Conservation (phyloP, 2,329 filamentous ascomycete genomes). For the Diaporthe australafricana region DNA sequence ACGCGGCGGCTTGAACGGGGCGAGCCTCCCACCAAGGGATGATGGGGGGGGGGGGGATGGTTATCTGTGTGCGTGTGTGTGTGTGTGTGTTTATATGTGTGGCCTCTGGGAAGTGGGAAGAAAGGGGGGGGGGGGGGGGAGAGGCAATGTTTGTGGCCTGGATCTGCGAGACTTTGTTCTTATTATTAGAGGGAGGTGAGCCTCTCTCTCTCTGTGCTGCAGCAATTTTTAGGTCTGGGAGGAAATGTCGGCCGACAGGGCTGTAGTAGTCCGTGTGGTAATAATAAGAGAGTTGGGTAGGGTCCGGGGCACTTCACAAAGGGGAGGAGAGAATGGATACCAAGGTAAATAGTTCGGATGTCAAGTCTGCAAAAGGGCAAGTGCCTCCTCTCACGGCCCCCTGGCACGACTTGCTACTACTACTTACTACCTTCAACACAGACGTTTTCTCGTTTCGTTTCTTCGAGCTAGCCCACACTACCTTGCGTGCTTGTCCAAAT, state of each 20-base stretch:
- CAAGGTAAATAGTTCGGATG: constrained; percentile 34
- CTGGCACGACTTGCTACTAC: constrained; percentile 7
- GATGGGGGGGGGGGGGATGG: neutral
- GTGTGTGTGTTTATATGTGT: neutral
- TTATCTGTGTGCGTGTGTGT: neutral
- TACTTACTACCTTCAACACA: constrained; percentile 13
- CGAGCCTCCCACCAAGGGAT: neutral
- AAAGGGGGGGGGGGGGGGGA: neutral
- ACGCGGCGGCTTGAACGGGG: constrained; percentile 18
- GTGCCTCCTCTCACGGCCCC: constrained; percentile 28
- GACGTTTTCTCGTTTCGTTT: constrained; percentile 9
- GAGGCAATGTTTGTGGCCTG: neutral
- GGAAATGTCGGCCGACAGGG: neutral
- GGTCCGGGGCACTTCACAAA: constrained; percentile 33
- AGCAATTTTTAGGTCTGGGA: neutral
- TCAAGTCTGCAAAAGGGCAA: constrained; percentile 34
- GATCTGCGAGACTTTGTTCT: neutral
- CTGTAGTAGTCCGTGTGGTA: constrained; percentile 29
- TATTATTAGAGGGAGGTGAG: too few species aligned
- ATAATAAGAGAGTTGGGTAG: constrained; percentile 33
- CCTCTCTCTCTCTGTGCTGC: too few species aligned
- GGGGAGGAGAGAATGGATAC: constrained; percentile 33
- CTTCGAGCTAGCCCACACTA: constrained; percentile 19
- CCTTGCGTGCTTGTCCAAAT: constrained; percentile 22
- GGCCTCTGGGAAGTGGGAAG: neutral